Conservation (phyloP, 2,329 filamentous ascomycete species). For the Botrytis medusae region DNA sequence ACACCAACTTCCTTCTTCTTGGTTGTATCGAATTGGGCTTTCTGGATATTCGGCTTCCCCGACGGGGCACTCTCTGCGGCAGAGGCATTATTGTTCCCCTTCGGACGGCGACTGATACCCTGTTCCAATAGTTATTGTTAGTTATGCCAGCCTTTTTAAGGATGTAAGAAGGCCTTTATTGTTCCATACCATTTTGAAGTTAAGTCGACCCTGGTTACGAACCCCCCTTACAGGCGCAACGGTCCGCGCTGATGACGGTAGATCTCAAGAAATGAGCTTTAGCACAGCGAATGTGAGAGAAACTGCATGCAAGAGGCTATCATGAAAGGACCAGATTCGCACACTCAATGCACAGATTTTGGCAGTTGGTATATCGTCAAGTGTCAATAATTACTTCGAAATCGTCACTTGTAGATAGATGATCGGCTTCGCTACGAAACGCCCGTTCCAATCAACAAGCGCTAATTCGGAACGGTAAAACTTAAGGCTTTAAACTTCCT, state of each 20-base stretch:
- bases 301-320: constrained; percentile 3
- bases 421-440: constrained; percentile 18
- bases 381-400: constrained; percentile 18
- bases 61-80: constrained; percentile 31
- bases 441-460: constrained; percentile 13
- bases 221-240: constrained; percentile 18
- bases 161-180: constrained; percentile 1
- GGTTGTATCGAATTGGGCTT: constrained; percentile 90
- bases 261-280: not conserved
- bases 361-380: constrained; percentile 1
- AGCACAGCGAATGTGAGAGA: not conserved
- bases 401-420: constrained; percentile 17
- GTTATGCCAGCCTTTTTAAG: not conserved
- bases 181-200: constrained; percentile 35
- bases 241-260: constrained; percentile 19
- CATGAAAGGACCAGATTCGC: constrained; percentile 8
- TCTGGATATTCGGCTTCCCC: constrained; percentile 70
- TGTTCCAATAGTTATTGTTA: constrained; percentile 26
- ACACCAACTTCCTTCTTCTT: constrained; percentile 99
- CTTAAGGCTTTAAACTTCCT: not conserved
- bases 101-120: constrained; percentile 41
- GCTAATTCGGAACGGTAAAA: constrained; percentile 15
- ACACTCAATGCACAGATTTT: not conserved
- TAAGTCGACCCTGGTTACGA: constrained; percentile 19
- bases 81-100: constrained; percentile 39